Evolutionary conservation across 441 rosid genomes (phyloP).

Genomic region (Macaranga tanarius): DNA sequence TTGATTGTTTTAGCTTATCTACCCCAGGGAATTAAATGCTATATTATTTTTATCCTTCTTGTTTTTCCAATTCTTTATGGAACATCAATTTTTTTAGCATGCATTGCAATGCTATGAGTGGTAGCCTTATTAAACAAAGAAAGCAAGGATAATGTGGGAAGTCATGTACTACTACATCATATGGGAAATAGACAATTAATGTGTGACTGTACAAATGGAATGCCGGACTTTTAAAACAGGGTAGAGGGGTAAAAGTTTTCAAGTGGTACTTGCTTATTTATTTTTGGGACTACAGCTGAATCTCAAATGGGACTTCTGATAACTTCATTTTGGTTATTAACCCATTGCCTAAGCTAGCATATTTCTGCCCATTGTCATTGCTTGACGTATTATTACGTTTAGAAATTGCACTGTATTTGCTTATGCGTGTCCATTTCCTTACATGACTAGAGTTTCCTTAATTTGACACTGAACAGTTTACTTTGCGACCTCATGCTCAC

Average conservation of each 20-base stretch:
- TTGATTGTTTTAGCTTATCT: not conserved
- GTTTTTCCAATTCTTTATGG: not conserved
- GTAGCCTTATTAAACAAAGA: not conserved
- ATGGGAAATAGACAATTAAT: not conserved
- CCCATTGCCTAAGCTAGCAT: not conserved
- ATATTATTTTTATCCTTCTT: not conserved
- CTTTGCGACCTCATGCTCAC: constrained; percentile 80
- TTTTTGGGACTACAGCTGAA: not conserved
- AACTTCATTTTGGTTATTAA: not conserved
- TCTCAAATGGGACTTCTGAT: not conserved
- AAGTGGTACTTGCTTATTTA: not conserved
- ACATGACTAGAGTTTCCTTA: not conserved
- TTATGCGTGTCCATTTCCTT: not conserved
- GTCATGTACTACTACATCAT: not conserved
- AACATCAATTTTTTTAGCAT: not conserved
- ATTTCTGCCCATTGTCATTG: not conserved
- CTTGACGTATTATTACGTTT: not conserved
- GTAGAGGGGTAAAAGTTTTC: not conserved
- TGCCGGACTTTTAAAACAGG: not conserved
- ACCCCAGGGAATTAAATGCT: not conserved
- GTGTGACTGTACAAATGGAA: not conserved
- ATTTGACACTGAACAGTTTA: constrained; percentile 51
- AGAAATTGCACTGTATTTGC: not conserved
- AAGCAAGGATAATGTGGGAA: not conserved
- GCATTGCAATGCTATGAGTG: not conserved